Conservation (phyloP, 768 basidiomycete species). For the Sporobolomyces roseus region DNA sequence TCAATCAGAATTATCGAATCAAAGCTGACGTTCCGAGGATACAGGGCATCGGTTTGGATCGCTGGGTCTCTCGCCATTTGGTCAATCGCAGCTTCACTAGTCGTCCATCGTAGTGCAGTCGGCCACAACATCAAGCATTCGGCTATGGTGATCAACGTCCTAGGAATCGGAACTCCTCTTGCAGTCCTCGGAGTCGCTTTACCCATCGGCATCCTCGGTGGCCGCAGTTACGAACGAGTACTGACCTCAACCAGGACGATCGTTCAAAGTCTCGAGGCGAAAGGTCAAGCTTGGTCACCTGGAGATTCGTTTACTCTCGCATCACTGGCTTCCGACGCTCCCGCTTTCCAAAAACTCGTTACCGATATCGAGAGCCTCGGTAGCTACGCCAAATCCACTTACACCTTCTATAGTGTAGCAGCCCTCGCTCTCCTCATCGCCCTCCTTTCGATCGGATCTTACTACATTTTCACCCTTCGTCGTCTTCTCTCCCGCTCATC, state of each 20-base stretch:
- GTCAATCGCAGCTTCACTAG: not conserved
- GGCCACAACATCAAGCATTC: not conserved
- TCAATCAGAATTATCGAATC: too few species aligned
- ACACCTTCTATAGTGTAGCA: not conserved
- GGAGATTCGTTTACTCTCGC: not conserved
- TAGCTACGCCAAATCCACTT: not conserved
- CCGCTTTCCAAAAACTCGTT: not conserved
- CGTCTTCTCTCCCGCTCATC: not conserved
- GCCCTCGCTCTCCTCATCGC: not conserved
- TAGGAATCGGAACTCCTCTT: not conserved
- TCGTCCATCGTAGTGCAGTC: not conserved
- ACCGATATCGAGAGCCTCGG: not conserved
- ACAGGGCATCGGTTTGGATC: conserved; percentile 7
- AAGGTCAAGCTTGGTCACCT: not conserved
- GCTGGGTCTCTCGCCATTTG: conserved; percentile 3
- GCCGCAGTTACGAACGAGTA: not conserved
- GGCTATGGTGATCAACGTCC: not conserved
- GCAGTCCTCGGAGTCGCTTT: not conserved
- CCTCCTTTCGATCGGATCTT: not conserved
- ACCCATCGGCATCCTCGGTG: not conserved
- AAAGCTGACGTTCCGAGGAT: too few species aligned
- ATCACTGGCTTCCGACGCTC: not conserved
- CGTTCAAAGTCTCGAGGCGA: too few species aligned
- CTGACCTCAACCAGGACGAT: not conserved
- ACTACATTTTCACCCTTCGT: conserved; percentile 1